Evolutionary conservation across 306 rosid genomes (phyloP).

Genomic region (Dicorynia guianensis): DNA sequence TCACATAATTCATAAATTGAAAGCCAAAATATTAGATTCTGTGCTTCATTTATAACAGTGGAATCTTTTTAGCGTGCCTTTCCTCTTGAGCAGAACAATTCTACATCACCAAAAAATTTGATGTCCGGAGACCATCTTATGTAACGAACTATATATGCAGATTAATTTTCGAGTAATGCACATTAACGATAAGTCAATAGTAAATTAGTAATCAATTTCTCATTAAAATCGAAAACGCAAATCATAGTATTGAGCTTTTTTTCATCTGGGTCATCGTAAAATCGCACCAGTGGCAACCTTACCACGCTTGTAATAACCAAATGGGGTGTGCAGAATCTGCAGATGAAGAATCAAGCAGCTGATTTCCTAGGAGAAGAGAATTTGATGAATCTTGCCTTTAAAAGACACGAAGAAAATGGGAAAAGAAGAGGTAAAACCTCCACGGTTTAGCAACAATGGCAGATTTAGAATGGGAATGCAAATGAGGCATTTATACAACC

Average conservation of each 20-base stretch:
- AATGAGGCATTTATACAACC: constrained; percentile 5
- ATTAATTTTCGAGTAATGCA: not conserved
- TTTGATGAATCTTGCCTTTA: not conserved
- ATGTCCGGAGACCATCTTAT: not conserved
- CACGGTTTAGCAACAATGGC: not conserved
- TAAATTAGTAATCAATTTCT: constrained; percentile 1
- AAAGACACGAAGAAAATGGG: not conserved
- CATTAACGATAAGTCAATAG: not conserved
- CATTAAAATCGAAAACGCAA: not conserved
- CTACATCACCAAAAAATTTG: not conserved
- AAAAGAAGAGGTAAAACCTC: not conserved
- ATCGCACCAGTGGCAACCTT: not conserved
- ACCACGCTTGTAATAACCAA: not conserved
- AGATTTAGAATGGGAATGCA: constrained; percentile 12
- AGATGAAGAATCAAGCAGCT: not conserved
- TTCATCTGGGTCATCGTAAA: not conserved
- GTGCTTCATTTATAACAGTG: not conserved
- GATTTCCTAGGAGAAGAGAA: constrained; percentile 6
- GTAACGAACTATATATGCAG: not conserved
- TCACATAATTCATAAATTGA: not conserved
- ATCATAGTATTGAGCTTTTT: not conserved
- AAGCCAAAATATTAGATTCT: not conserved
- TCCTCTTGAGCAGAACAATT: not conserved
- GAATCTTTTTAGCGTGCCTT: not conserved
- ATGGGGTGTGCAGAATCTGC: not conserved